phyloP scores from a whole-genome alignment of 805 yeast genomes.

The Lachancea sp. region DNA sequence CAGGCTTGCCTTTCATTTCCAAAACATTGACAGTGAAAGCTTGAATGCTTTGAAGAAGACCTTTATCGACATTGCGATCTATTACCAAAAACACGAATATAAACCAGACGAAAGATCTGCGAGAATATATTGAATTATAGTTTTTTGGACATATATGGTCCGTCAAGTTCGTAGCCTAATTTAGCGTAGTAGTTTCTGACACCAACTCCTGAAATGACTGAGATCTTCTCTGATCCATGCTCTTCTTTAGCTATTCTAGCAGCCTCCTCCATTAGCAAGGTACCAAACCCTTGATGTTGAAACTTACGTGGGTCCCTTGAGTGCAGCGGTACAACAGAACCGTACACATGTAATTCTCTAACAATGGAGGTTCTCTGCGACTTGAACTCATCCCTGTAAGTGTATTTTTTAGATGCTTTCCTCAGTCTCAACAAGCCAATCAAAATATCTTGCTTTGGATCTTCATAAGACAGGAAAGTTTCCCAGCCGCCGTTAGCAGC shows the following conservation, averaged over 20 bases:
- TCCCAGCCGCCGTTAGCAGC: constrained; percentile 99
- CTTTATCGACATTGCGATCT: constrained; percentile 43
- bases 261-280: constrained; percentile 96
- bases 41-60: constrained; percentile 46
- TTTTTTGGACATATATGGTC: constrained; percentile 92
- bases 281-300: constrained; percentile 99
- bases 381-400: constrained; percentile 83
- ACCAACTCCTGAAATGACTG: constrained; percentile 96
- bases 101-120: constrained; percentile 5
- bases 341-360: constrained; percentile 96
- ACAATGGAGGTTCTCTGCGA: constrained; percentile 85
- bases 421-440: constrained; percentile 86
- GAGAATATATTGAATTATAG: constrained; percentile 17
- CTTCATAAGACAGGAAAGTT: constrained; percentile 91
- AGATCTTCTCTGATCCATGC: constrained; percentile 84
- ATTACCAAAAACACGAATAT: constrained; percentile 34
- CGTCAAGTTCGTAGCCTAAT: constrained; percentile 86
- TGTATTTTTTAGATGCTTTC: constrained; percentile 80
- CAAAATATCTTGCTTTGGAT: constrained; percentile 91
- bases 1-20: constrained; percentile 67
- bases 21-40: constrained; percentile 40
- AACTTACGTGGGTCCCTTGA: constrained; percentile 95
- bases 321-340: constrained; percentile 94
- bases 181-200: constrained; percentile 93
- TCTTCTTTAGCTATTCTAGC: constrained; percentile 92